These are phyloP conservation scores for Tuber indicum DNA, from an alignment of 495 filamentous ascomycete species.

Conservation along the genomic window DNA sequence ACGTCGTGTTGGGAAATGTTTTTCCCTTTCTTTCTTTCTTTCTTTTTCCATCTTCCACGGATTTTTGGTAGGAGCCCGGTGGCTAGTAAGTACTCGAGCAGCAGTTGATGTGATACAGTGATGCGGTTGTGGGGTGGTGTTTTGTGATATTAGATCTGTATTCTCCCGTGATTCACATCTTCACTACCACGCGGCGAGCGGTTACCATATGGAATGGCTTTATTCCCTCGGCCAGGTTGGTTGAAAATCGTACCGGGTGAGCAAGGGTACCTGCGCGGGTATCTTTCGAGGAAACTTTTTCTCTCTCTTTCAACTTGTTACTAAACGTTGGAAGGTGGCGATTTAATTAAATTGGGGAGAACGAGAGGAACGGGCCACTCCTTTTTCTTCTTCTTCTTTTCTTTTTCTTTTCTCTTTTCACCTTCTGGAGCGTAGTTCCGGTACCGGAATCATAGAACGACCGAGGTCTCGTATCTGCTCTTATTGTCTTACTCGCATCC, in stretches of 20 bases:
- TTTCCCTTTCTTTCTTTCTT: neutral
- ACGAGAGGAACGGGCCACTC: neutral
- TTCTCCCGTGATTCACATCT: conserved; percentile 4
- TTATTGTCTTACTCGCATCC: neutral
- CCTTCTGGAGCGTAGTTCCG: neutral
- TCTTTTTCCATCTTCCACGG: neutral
- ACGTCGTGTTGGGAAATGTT: neutral
- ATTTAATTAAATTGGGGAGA: neutral
- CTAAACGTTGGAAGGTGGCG: neutral
- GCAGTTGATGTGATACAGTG: neutral
- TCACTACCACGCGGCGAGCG: neutral
- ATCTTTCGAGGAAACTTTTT: neutral
- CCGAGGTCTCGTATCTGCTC: neutral
- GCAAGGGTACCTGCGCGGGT: conserved; percentile 1
- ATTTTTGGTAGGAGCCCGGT: neutral
- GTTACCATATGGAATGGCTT: neutral
- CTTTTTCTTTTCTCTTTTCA: neutral
- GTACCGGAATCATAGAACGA: no score
- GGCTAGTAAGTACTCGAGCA: neutral
- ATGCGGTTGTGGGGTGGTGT: neutral
- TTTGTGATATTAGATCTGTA: conserved; percentile 4
- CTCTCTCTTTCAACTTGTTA: neutral
- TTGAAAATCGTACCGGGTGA: neutral
- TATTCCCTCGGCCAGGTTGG: conserved; percentile 3
- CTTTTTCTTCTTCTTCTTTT: neutral